A percentile compares a stretch with the other conserved stretches of the same genome.
These are phyloP conservation scores for Cadophora sp. DNA, from an alignment of 2,329 filamentous ascomycete genomes.

Conservation along the genomic window DNA sequence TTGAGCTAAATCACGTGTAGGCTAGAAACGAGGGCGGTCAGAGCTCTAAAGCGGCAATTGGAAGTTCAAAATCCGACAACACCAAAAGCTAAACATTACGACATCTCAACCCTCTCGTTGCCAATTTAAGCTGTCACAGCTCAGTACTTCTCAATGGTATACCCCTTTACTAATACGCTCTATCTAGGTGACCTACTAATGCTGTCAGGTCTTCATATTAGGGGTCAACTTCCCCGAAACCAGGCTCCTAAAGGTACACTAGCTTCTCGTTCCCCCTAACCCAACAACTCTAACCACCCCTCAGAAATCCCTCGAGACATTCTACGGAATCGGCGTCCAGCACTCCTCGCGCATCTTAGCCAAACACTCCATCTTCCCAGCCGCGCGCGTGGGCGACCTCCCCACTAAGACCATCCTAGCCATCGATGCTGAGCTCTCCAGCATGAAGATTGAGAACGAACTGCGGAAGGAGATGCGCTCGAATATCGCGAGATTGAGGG, in stretches of 20 bases:
- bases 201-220: slow-evolving; percentile 72
- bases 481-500: slow-evolving; percentile 84
- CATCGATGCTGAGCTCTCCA: slow-evolving; percentile 83
- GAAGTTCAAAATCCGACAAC: slow-evolving; percentile 23
- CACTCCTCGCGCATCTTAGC: slow-evolving; percentile 80
- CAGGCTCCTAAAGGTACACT: slow-evolving; percentile 81
- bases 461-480: slow-evolving; percentile 78
- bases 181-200: slow-evolving; percentile 20
- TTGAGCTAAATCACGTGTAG: slow-evolving; percentile 35
- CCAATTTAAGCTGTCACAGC: slow-evolving; percentile 15
- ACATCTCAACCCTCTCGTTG: background rate
- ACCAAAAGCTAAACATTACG: slow-evolving; percentile 5
- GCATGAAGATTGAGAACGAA: slow-evolving; percentile 95
- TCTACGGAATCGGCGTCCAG: slow-evolving; percentile 83
- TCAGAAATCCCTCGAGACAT: slow-evolving; percentile 78
- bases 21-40: slow-evolving; percentile 15
- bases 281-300: slow-evolving; percentile 14
- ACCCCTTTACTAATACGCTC: background rate
- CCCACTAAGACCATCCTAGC: slow-evolving; percentile 79
- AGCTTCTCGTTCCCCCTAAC: slow-evolving; percentile 11
- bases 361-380: slow-evolving; percentile 86
- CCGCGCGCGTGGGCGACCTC: slow-evolving; percentile 77
- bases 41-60: slow-evolving; percentile 14
- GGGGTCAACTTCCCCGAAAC: slow-evolving; percentile 85
- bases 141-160: slow-evolving; percentile 37